Conservation (phyloP, 1,284 basidiomycete species). For the Cystobasidium pallidum region DNA sequence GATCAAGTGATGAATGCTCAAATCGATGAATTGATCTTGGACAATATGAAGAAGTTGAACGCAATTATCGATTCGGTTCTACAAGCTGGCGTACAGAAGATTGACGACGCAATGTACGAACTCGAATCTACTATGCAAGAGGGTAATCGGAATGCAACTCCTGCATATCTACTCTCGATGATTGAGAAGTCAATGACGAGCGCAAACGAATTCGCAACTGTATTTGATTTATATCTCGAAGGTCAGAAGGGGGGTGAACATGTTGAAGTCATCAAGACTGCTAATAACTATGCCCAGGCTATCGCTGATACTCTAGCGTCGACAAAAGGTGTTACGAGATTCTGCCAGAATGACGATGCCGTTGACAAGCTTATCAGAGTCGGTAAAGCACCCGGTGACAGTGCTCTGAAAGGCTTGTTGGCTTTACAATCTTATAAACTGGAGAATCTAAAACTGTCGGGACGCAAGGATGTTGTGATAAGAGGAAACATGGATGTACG, state of each 20-base stretch:
- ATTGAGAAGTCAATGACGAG: slow-evolving; percentile 95
- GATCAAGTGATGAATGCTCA: slow-evolving; percentile 91
- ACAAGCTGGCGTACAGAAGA: slow-evolving; percentile 93
- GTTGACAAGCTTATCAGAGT: slow-evolving; percentile 83
- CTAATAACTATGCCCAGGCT: slow-evolving; percentile 94
- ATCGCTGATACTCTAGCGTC: slow-evolving; percentile 88
- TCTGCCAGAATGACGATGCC: slow-evolving; percentile 86
- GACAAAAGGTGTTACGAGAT: slow-evolving; percentile 92
- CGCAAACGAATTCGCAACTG: slow-evolving; percentile 91
- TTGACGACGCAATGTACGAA: slow-evolving; percentile 96
- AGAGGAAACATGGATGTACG: slow-evolving; percentile 87
- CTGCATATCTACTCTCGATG: slow-evolving; percentile 97
- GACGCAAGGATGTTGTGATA: slow-evolving; percentile 84
- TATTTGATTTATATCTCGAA: slow-evolving; percentile 88
- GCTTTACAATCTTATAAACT: slow-evolving; percentile 96
- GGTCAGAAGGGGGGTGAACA: slow-evolving; percentile 89
- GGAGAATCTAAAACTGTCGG: slow-evolving; percentile 60
- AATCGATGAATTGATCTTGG: slow-evolving; percentile 94
- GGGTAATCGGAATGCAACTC: slow-evolving; percentile 93
- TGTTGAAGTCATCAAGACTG: slow-evolving; percentile 96
- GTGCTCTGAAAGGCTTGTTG: slow-evolving; percentile 87
- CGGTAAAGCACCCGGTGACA: slow-evolving; percentile 85
- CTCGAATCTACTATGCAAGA: slow-evolving; percentile 91
- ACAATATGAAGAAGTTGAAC: slow-evolving; percentile 97
- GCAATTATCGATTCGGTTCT: slow-evolving; percentile 98